phyloP scores from a whole-genome alignment of 2,329 filamentous ascomycete genomes.

The Diaporthe ilicicola region DNA sequence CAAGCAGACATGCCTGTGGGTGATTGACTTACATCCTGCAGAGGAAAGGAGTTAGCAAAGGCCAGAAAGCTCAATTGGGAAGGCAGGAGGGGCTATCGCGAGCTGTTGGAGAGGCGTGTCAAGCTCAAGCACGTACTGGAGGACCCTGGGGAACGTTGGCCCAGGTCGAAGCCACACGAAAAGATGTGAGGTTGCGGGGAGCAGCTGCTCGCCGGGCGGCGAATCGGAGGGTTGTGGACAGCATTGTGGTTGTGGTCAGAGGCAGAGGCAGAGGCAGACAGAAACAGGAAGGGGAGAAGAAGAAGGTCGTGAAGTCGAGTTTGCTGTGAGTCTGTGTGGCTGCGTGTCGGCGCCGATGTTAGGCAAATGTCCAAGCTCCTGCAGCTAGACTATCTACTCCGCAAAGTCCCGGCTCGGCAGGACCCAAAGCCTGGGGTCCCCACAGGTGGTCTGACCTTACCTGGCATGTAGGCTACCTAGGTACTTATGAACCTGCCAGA shows the following conservation, averaged over 20 bases:
- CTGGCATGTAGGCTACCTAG: too few species aligned
- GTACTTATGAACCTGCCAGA: neutral
- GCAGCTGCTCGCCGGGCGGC: constrained; percentile 57
- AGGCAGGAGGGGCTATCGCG: constrained; percentile 47
- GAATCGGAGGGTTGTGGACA: constrained; percentile 61
- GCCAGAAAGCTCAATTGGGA: constrained; percentile 12
- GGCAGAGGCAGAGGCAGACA: neutral
- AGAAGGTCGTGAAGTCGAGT: neutral
- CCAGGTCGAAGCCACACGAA: constrained; percentile 81
- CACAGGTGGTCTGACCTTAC: constrained; percentile 16
- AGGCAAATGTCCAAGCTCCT: neutral
- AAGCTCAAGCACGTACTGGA: constrained; percentile 47
- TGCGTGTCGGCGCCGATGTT: constrained; percentile 7
- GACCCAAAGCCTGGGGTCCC: constrained; percentile 1
- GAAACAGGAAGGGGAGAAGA: neutral
- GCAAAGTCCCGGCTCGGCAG: constrained; percentile 15
- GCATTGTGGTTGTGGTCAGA: constrained; percentile 54
- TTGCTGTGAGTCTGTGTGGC: neutral
- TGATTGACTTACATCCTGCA: constrained; percentile 33
- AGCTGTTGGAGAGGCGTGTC: constrained; percentile 22
- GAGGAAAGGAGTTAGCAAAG: constrained; percentile 34
- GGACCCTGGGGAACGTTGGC: constrained; percentile 91
- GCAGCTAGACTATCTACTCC: neutral
- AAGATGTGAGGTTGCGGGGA: constrained; percentile 50
- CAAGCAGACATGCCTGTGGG: neutral